These are phyloP conservation scores for Carex arenaria DNA, from an alignment of 202 grass and related monocot species.

Conservation along the genomic window DNA sequence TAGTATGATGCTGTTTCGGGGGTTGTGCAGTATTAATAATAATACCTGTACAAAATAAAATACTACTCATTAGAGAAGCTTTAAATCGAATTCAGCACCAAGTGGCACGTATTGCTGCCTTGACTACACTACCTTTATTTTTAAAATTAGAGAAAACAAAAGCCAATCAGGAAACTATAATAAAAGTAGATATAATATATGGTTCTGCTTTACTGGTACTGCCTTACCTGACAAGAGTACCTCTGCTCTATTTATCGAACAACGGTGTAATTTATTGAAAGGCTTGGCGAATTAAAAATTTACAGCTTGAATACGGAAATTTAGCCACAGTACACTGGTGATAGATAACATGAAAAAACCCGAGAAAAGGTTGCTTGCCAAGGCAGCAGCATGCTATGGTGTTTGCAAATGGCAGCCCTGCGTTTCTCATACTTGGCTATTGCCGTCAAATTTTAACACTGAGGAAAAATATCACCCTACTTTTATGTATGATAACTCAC, in stretches of 20 bases:
- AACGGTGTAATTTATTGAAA: neutral
- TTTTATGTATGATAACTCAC: neutral
- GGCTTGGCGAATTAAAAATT: neutral
- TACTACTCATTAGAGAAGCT: neutral
- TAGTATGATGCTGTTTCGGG: neutral
- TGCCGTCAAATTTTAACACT: neutral
- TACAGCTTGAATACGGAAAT: neutral
- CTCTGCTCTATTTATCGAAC: neutral
- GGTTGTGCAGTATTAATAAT: neutral
- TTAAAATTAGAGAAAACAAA: neutral
- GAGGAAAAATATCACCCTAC: neutral
- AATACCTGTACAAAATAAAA: neutral
- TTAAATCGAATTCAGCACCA: neutral
- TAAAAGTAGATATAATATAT: neutral
- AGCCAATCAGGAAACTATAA: neutral
- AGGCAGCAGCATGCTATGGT: neutral
- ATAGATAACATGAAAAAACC: neutral
- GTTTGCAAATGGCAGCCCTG: neutral
- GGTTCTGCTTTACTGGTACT: neutral
- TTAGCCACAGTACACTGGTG: neutral
- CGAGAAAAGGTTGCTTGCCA: neutral
- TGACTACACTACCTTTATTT: neutral
- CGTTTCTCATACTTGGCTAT: neutral
- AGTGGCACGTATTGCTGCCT: neutral
- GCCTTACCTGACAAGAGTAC: neutral